Evolutionary conservation across 2,329 filamentous ascomycete species (phyloP).

Genomic region (Lachnellula suecica): DNA sequence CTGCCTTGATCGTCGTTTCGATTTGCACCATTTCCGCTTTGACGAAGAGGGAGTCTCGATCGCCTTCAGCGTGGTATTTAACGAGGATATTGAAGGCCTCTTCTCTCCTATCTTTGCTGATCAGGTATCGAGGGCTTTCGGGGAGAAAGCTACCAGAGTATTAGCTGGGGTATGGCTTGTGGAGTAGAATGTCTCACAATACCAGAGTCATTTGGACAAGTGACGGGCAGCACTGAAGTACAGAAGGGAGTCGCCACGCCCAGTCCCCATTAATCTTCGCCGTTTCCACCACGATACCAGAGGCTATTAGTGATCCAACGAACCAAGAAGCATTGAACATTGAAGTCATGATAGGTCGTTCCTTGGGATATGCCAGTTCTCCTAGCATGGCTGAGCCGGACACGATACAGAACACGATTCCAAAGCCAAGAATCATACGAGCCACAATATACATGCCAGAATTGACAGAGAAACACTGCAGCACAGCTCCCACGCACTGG

Average conservation of each 20-base stretch:
- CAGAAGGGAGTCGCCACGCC: conserved; percentile 41
- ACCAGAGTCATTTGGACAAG: conserved; percentile 20
- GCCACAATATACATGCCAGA: conserved; percentile 50
- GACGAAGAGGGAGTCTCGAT: conserved; percentile 50
- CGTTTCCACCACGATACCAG: conserved; percentile 43
- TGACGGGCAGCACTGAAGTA: conserved; percentile 37
- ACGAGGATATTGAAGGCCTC: conserved; percentile 55
- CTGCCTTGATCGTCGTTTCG: conserved; percentile 52
- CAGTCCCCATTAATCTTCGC: conserved; percentile 40
- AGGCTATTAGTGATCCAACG: conserved; percentile 43
- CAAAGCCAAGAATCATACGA: conserved; percentile 50
- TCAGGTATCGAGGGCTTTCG: conserved; percentile 57
- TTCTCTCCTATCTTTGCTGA: conserved; percentile 55
- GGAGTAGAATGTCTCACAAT: conserved; percentile 8
- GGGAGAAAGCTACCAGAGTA: conserved; percentile 41
- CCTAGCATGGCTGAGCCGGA: conserved; percentile 52
- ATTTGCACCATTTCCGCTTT: conserved; percentile 62
- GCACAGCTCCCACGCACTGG: conserved; percentile 52
- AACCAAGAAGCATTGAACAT: conserved; percentile 56
- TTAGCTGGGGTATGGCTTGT: not conserved
- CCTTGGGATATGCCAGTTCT: conserved; percentile 53
- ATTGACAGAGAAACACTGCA: conserved; percentile 45
- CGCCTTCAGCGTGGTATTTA: conserved; percentile 52
- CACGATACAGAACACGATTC: conserved; percentile 50
- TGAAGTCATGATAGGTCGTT: conserved; percentile 50